These are phyloP conservation scores for Penium margaritaceum DNA, from an alignment of 139 green algal species.

Conservation along the genomic window DNA sequence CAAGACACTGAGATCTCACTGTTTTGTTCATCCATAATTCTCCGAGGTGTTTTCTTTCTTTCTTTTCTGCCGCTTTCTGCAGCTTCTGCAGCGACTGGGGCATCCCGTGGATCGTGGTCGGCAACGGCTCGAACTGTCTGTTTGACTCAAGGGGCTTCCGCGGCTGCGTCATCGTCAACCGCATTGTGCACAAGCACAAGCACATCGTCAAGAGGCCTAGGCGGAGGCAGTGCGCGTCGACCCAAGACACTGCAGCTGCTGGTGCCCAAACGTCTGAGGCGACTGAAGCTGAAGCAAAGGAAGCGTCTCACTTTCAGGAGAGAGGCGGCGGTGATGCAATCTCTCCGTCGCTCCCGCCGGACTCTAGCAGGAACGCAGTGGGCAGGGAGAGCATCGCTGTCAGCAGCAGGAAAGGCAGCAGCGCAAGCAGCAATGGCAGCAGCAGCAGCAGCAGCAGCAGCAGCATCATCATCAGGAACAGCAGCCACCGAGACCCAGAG, in stretches of 20 bases:
- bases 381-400: not conserved
- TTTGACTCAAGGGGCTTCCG: slow-evolving; percentile 54
- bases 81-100: slow-evolving; percentile 38
- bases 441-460: not conserved
- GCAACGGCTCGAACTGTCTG: not conserved
- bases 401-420: not conserved
- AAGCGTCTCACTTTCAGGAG: too few relatives aligned
- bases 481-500: not conserved
- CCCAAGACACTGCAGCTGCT: not conserved
- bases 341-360: too few relatives aligned
- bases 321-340: too few relatives aligned
- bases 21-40: too few relatives aligned
- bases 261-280: not conserved
- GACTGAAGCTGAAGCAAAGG: too few relatives aligned
- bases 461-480: not conserved
- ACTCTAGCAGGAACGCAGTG: too few relatives aligned
- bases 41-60: too few relatives aligned
- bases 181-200: slow-evolving; percentile 26
- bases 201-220: slow-evolving; percentile 46
- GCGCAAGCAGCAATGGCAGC: not conserved
- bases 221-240: slow-evolving; percentile 1
- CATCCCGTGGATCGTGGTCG: slow-evolving; percentile 31
- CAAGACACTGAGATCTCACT: too few relatives aligned
- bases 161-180: slow-evolving; percentile 52
- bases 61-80: too few relatives aligned